Evolutionary conservation across 371 early-diverging fungal genomes (phyloP), one percentile per base, ranked within the genome.

Genomic region (Actinomortierella wolfii): DNA sequence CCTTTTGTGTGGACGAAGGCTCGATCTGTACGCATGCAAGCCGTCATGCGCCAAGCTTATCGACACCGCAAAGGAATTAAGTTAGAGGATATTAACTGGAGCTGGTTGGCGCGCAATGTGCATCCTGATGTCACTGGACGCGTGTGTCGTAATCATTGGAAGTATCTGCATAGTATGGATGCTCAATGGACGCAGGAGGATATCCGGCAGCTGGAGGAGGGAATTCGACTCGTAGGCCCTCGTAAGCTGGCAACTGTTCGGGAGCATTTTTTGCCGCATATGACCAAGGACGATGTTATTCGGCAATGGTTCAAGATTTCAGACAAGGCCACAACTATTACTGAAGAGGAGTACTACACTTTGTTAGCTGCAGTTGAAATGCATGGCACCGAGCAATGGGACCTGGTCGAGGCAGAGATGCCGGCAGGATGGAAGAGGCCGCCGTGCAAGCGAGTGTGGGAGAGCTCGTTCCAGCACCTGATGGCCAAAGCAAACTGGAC

Each of bases 251-350:
- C 58, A 0, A 44, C 44, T 21, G 43, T 70, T 8, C 50, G 65
- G n/a, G 65, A 61, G 14, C 61, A 64, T 20, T 64, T 64, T 49
- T 29, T 70, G 26, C 65, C 71, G 2, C 43, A 57, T 7, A 60
- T 58, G 71, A 55, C 61, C 50, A 70, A 70, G 46, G 61, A 61
- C 29, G 61, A 70, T 23, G 47, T 64, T 28, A 59, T 29, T 14
- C 57, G 71, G 11, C 65, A 64, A 6, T 70, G 71, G 71, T 70
- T 54, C 47, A 44, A 50, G 13, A 70, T 61, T 48, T 64, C 65
- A 4, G 65, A 70, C 46, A 64, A 57, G 49, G 56, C 65, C 1
- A 54, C 65, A 2, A 25, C 20, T 7, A 64, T 70, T 24, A 29
- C 44, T 20, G 58, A 55, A 11, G 59, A 62, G 17, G 73, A 65